Base-by-base conservation (phyloP, 257 asterid genomes). In the Primulina huaijiensis region DNA sequence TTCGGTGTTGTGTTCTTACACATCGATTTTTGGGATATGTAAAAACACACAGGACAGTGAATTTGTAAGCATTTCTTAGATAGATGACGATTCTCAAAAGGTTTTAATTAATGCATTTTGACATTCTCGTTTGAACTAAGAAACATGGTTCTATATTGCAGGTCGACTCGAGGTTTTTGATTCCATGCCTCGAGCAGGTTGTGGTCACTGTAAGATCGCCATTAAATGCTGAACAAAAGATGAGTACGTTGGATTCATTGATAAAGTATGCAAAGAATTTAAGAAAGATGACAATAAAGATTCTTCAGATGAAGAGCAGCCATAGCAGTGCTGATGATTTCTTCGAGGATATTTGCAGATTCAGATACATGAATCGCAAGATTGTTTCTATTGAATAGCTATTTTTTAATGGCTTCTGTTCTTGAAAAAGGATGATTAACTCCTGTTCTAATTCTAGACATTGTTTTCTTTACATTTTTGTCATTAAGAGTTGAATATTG, bases 231-330 rank as follows among this genome's bases (percentile, higher is more conserved):
- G 98, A 95, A 31, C 99, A 89, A 79, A 95, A 95, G 84, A 87
- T 95, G 96, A 81, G 77, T 29, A 92, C 98, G 0, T 74, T 95
- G 73, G 95, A 95, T 64, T 88, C 98, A 8, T 78, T 95, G 82
- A 35, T 95, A 9, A 76, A 71, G 72, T 82, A 82, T 66, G 84
- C 95, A 1, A 85, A 67, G 85, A 87, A 82, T 60, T 74, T 95
- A 79, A 88, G 52, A 80, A 89, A 76, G 83, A 85, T 95, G 99
- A 67, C 78, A 21, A 85, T 95, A 79, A 88, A 82, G 81, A 95
- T 95, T 79, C 96, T 92, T 77, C 98, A 88, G 81, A 95, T 95
- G 98, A 94, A 85, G 87, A 91, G 99, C 85, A 83, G 87, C 87
- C 99, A 94, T 53, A 94, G 94, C 80, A 92, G 98, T 35, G 86